Evolutionary conservation across 2,329 filamentous ascomycete species (phyloP), one percentile per base, ranked within the genome.

Genomic region (Pezicula rhizophila): DNA sequence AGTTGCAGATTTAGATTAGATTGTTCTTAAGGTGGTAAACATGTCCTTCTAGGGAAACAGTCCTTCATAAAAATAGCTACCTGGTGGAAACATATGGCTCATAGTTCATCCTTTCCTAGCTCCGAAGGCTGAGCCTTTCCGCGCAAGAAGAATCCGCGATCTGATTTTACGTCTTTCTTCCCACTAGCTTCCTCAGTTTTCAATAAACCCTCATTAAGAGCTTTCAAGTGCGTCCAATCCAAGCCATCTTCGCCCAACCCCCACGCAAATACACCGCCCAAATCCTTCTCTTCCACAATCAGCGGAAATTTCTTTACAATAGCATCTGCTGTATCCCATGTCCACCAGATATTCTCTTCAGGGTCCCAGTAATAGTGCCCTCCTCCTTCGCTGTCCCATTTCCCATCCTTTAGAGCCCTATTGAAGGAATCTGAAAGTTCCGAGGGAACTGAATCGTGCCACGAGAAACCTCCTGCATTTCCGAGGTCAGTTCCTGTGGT

Each of bases 221-320:
- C 67, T 50, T 64, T 60, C 8, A 79, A 49, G 57, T 75, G 75
- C 39, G 54, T 62, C 61, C 66, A 76, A 25, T 68, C 56, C 25
- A 64, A 59, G 8, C 64, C 69, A 59, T 89, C 85, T 66, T 89
- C 84, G 2, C 83, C 85, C 50, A 89, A 60, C 17, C 82, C 84
- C 85, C 85, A 89, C 1, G 85, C 84, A 74, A 89, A 88, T 4
- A 87, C 79, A 14, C 87, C 86, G 1, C 85, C 85, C 0, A 89
- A 64, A 1, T 69, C 65, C 60, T 76, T 74, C 28, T 70, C 69
- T 26, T 71, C 67, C 3, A 87, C 72, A 33, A 90, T 74, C 4
- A 75, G 63, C 3, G 73, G 66, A 50, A 88, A 79, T 68, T 90
- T 90, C 49, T 70, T 68, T 11, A 64, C 57, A 45, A 90, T 82